These are phyloP conservation scores for Entamoeba histolytica DNA, from an alignment of 208 protist species.

Conservation along the genomic window DNA sequence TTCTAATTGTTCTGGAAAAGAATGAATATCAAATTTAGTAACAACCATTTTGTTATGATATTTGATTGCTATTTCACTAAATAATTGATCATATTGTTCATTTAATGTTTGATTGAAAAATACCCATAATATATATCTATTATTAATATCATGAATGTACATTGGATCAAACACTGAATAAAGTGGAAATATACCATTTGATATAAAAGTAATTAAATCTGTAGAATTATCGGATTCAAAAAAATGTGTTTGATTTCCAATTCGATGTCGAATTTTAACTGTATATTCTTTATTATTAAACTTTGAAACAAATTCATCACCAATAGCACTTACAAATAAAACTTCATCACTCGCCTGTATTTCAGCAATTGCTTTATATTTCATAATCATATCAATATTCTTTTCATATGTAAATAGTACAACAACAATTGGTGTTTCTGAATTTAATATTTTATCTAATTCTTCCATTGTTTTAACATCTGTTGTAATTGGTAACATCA, in stretches of 20 bases:
- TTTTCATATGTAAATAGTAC: not conserved
- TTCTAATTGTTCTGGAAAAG: not conserved
- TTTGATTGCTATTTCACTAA: not conserved
- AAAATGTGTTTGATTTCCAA: not conserved
- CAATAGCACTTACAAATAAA: not conserved
- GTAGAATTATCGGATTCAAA: not conserved
- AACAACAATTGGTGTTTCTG: not conserved
- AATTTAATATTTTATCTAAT: not conserved
- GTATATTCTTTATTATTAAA: not conserved
- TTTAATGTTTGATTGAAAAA: not conserved
- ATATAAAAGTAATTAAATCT: not conserved
- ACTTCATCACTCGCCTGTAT: not conserved
- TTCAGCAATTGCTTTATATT: not conserved
- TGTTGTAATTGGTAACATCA: not conserved
- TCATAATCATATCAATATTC: not conserved
- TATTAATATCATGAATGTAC: not conserved
- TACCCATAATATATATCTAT: not conserved
- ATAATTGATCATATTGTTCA: not conserved
- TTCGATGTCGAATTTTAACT: not conserved
- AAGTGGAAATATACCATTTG: not conserved
- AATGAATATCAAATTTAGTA: not conserved
- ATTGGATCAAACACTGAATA: not conserved
- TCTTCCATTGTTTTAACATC: not conserved
- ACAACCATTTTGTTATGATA: not conserved
- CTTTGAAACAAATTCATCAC: not conserved